These are phyloP conservation scores for Paecilomyces formosus DNA, from an alignment of 2,329 filamentous ascomycete species.

Conservation along the genomic window DNA sequence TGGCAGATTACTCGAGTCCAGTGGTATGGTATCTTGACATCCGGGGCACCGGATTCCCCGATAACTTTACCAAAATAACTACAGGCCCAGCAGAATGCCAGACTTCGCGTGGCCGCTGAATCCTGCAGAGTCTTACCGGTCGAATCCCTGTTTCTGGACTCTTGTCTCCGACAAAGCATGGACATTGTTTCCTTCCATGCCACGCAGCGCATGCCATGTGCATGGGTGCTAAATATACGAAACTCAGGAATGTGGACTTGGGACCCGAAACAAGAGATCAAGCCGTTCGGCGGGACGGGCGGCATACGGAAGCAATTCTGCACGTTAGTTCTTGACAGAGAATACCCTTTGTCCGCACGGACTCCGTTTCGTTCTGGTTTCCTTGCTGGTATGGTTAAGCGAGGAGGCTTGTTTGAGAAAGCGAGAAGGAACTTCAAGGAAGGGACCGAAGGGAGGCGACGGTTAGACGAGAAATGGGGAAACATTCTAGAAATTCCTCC, in stretches of 20 bases:
- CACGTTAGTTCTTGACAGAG: too few relatives aligned
- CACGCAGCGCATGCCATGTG: not conserved
- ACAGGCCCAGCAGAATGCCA: not conserved
- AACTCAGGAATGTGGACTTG: not conserved
- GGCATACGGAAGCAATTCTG: not conserved
- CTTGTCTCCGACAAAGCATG: not conserved
- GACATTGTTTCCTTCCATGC: not conserved
- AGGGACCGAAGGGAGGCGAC: not conserved
- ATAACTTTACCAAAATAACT: too few relatives aligned
- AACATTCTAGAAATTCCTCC: not conserved
- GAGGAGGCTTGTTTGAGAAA: not conserved
- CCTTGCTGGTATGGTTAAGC: not conserved
- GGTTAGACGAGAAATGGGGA: not conserved
- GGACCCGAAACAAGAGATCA: not conserved
- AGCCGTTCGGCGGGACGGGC: not conserved
- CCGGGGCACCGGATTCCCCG: too few relatives aligned
- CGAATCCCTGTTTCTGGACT: not conserved
- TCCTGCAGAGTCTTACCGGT: not conserved
- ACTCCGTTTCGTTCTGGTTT: not conserved
- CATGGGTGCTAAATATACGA: not conserved
- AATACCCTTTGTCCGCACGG: not conserved
- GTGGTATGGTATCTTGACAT: too few relatives aligned
- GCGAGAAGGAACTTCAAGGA: not conserved
- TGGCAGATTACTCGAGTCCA: too few relatives aligned
- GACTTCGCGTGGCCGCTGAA: not conserved